Percentiles rank a stretch among this genome's conserved stretches.
These are phyloP conservation scores for Santalum album DNA, from an alignment of 164 flowering plant species.

Conservation along the genomic window DNA sequence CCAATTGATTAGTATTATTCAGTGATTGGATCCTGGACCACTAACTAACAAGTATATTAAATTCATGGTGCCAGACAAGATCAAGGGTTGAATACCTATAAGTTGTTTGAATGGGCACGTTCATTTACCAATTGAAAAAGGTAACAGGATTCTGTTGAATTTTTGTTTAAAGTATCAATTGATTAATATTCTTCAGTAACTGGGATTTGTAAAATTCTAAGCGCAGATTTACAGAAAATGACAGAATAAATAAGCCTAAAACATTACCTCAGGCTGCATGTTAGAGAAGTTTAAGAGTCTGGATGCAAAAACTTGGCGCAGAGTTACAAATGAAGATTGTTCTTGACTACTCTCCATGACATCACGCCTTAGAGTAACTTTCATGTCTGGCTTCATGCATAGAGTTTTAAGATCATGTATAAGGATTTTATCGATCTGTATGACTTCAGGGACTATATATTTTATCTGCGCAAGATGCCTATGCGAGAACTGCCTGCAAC, in stretches of 20 bases:
- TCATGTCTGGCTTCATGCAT: conserved; percentile 64
- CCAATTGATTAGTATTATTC: too few species aligned
- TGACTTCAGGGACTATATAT: conserved; percentile 60
- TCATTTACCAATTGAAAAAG: too few species aligned
- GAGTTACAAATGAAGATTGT: conserved; percentile 32
- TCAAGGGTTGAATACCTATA: too few species aligned
- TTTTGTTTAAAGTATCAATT: too few species aligned
- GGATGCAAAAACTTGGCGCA: conserved; percentile 33
- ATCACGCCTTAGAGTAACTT: conserved; percentile 32
- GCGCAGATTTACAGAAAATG: too few species aligned
- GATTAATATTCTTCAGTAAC: background rate
- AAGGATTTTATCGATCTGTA: conserved; percentile 45
- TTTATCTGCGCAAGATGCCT: conserved; percentile 61
- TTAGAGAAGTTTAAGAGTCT: conserved; percentile 32
- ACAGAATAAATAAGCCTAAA: background rate
- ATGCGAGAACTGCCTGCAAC: conserved; percentile 42
- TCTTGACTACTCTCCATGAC: conserved; percentile 28
- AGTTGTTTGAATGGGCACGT: too few species aligned
- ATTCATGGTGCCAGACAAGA: too few species aligned
- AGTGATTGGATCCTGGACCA: too few species aligned
- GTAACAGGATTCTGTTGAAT: too few species aligned
- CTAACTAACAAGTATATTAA: too few species aligned
- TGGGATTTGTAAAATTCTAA: background rate
- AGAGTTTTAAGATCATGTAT: conserved; percentile 45
- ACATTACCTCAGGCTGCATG: conserved; percentile 48